A percentile compares a stretch with the other conserved stretches of the same genome.
Evolutionary conservation across 148 eudicot genomes (phyloP).

Genomic region (Camellia granthamiana): DNA sequence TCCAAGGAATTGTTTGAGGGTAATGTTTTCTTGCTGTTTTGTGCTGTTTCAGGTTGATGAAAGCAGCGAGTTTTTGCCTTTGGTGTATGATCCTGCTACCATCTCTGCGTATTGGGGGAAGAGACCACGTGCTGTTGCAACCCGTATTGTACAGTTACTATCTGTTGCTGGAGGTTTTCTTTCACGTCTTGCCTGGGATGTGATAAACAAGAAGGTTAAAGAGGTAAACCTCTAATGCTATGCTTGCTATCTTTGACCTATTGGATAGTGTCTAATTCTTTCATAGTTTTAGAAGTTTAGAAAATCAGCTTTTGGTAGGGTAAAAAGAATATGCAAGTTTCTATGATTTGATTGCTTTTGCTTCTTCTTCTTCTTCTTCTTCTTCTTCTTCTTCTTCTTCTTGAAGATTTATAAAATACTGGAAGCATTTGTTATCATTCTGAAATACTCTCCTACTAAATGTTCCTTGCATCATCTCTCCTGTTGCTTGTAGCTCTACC

Average conservation of each 20-base stretch:
- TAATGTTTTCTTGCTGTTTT: constrained; percentile 16
- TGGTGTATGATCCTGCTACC: constrained; percentile 84
- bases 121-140: constrained; percentile 90
- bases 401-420: not conserved
- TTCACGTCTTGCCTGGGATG: constrained; percentile 74
- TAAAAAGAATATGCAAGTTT: not conserved
- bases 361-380: not conserved
- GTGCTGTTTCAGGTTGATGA: constrained; percentile 63
- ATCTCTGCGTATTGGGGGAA: constrained; percentile 95
- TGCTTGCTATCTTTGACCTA: constrained; percentile 7
- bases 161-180: constrained; percentile 99
- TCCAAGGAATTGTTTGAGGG: not conserved
- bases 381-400: not conserved
- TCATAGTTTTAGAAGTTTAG: not conserved
- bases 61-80: constrained; percentile 86
- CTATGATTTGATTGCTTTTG: not conserved
- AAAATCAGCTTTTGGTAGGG: not conserved
- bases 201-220: constrained; percentile 86
- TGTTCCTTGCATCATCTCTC: not conserved
- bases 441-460: not conserved
- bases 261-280: not conserved
- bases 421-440: not conserved
- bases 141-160: constrained; percentile 75
- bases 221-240: constrained; percentile 49
- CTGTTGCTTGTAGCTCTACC: no score